phyloP scores from a whole-genome alignment of 805 yeast species.

The Yarrowia porcina region DNA sequence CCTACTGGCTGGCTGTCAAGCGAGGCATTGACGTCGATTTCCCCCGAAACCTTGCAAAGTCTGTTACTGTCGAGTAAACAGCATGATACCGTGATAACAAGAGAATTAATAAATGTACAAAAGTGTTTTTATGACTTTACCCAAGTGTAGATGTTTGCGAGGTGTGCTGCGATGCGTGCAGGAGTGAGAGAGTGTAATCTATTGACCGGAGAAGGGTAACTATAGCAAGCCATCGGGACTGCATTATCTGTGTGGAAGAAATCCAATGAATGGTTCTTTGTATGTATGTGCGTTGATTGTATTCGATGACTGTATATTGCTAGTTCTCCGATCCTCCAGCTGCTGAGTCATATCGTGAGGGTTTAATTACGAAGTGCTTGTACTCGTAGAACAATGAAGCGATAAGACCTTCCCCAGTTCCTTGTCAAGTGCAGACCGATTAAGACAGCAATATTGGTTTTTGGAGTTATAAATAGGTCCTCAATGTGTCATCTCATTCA shows the following conservation, averaged over 20 bases:
- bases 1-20: constrained; percentile 94
- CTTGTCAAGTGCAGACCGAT: not conserved
- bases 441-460: not conserved
- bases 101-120: constrained; percentile 25
- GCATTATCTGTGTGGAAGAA: too few species aligned
- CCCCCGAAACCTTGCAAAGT: constrained; percentile 97
- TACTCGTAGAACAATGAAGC: not conserved
- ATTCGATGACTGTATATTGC: too few species aligned
- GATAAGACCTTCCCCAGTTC: not conserved
- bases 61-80: constrained; percentile 87
- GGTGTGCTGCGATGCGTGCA: not conserved
- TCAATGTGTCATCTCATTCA: not conserved
- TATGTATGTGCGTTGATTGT: too few species aligned
- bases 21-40: constrained; percentile 96
- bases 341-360: not conserved
- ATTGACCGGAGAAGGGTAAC: too few species aligned
- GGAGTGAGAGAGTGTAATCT: not conserved
- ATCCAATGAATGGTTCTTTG: too few species aligned
- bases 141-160: not conserved
- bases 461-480: not conserved
- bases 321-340: too few species aligned
- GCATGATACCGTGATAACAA: constrained; percentile 26
- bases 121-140: not conserved
- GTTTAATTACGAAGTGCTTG: not conserved
- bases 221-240: too few species aligned